Base-by-base conservation (phyloP, 495 filamentous ascomycete genomes). In the Penicillium manginii region DNA sequence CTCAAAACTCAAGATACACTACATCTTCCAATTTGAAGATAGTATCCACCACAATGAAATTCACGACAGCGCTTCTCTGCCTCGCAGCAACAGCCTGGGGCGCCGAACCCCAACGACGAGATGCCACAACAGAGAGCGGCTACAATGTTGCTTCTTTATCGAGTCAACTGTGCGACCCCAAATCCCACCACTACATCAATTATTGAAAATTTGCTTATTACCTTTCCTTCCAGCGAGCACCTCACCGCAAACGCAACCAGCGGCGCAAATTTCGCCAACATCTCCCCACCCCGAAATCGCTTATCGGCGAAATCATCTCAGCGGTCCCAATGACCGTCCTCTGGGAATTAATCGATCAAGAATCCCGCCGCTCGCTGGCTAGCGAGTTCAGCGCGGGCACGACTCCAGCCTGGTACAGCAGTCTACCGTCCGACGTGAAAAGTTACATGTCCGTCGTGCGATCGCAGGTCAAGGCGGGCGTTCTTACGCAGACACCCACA, bases 361-460 rank as follows among this genome's bases (percentile, higher is more conserved):
- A 51, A 3, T 65, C 70, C 29, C 72, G 72, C 46, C 68, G 63
- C n/a, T 57, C 65, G 1, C 58, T 75, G 8, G 73, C 67, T 10
- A 68, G 67, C 39, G 54, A 72, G 14, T 63, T 75, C 50, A 62
- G 64, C 3, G 70, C 67, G n/a, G 73, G 71, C 2, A 62, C 43
- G 33, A 73, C 73, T 0, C 73, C 73, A 0, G 51, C 65, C 21
- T 75, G 71, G 73, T 75, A 75, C 21, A 45, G 29, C 35, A 60
- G 52, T 37, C 64, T 75, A 0, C 73, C 73, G 0, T 50, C 67
- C 0, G 65, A 69, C 14, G 67, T 71, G 18, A 69, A 73, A 59
- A 67, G 58, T 42, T 75, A 75, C 62, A 62, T 75, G 53, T 60
- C 67, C 3, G 62, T 63, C 23, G 73, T 73, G 32, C 65, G 61